Base-by-base conservation (phyloP, 495 filamentous ascomycete genomes). In the Cercophora newfieldiana region DNA sequence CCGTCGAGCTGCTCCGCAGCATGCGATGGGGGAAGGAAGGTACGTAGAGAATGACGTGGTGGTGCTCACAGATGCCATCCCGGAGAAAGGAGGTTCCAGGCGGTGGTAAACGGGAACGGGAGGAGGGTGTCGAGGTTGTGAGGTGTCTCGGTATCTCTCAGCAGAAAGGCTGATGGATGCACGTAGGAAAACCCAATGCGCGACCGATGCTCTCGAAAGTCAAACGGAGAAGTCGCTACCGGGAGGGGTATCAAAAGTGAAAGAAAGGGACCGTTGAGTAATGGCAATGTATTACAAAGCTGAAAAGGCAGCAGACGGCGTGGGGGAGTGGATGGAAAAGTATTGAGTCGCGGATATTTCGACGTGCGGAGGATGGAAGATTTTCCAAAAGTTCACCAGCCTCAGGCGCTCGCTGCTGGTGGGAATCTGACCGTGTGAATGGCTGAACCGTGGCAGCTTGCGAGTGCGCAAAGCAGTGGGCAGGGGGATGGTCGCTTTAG, bases 61-160 rank as follows among this genome's bases (percentile, higher is more conserved):
- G n/a, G 49, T 50, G 60, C 74, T 72, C 50, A 77, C 74, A 71
- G 74, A 71, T 66, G 74, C 73, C 74, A 77, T 77, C 61, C 71
- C 67, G 69, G 63, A 55, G 64, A 58, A 48, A 47, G 18, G 18
- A 25, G 25, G 59, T 64, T 48, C 14, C 51, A 56, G 48, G 37
- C 29, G 61, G 58, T 21, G 53, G 26, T 57, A 47, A 24, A 29
- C 30, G 12, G n/a, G 21, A 44, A 61, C 33, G 60, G 7, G 22
- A 37, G 37, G 56, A 50, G 48, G 60, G 49, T 16, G 60, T 16
- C 22, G 49, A 55, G 21, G n/a, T 18, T 55, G 33, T 24, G 33
- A 25, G n/a, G 66, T 22, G 56, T 65, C 63, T 30, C 6, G 54
- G 54, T 24, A 57, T 26, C 21, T 26, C 37, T 63, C 51, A 65